Percentiles rank a stretch among this genome's conserved stretches.
Conservation (phyloP, 148 eudicot genomes). For the Cornus suecica region DNA sequence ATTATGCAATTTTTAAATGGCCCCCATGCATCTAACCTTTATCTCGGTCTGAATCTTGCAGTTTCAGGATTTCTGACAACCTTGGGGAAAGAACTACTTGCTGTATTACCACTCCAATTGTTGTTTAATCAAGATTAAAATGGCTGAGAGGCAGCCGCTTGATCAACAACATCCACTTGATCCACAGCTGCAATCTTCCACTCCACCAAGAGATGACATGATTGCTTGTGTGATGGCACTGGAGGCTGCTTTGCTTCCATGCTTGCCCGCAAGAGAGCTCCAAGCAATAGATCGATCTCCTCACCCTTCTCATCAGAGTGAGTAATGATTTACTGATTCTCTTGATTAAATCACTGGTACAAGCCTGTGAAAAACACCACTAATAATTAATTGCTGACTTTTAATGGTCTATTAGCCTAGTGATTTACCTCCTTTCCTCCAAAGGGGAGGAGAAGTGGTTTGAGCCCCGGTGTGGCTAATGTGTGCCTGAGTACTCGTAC, state of each 20-base stretch:
- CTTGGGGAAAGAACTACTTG: not conserved
- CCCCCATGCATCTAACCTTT: not conserved
- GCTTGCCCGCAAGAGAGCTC: slow-evolving; percentile 96
- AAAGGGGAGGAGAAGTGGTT: too few relatives aligned
- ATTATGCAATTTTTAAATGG: too few relatives aligned
- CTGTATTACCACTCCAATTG: not conserved
- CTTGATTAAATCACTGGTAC: not conserved
- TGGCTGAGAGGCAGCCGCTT: slow-evolving; percentile 37
- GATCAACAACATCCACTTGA: slow-evolving; percentile 30
- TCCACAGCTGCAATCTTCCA: slow-evolving; percentile 35
- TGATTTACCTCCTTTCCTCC: too few relatives aligned
- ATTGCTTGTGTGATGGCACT: slow-evolving; percentile 66
- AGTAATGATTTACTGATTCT: slow-evolving; percentile 12
- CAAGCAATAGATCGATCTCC: slow-evolving; percentile 95
- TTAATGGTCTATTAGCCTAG: not conserved
- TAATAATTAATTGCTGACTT: not conserved
- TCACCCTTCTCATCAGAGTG: slow-evolving; percentile 89
- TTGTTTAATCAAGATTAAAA: slow-evolving; percentile 6
- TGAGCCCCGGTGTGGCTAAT: too few relatives aligned
- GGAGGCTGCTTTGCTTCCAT: slow-evolving; percentile 92
- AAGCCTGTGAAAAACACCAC: not conserved
- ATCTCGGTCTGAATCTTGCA: not conserved
- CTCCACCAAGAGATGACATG: slow-evolving; percentile 57
- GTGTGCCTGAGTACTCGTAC: too few relatives aligned
- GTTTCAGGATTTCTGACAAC: not conserved